Conservation (phyloP, 2,329 filamentous ascomycete genomes). For the Byssothecium circinans region DNA sequence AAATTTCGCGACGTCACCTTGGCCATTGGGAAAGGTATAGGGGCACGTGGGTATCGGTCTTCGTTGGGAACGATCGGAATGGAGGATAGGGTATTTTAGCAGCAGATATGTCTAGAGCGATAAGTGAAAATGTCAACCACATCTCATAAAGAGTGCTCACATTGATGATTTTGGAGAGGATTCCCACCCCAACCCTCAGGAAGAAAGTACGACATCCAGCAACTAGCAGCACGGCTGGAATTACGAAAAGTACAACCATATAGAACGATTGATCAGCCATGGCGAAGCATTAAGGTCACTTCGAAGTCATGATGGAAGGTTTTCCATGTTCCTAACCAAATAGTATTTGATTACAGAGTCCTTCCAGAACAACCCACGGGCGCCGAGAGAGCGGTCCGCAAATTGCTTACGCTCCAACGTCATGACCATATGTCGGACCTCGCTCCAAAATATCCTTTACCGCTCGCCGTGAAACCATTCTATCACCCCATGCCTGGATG, state of each 20-base stretch:
- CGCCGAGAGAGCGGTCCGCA: too few relatives aligned
- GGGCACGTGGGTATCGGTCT: not conserved
- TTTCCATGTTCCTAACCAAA: too few relatives aligned
- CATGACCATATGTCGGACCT: slow-evolving; percentile 18
- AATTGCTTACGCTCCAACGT: not conserved
- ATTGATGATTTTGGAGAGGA: slow-evolving; percentile 1
- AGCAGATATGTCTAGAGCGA: not conserved
- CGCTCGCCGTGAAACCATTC: slow-evolving; percentile 27
- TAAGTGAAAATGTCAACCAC: not conserved
- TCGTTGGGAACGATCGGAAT: not conserved
- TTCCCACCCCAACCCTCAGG: not conserved
- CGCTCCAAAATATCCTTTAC: slow-evolving; percentile 18
- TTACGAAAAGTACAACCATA: not conserved
- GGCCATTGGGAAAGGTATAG: slow-evolving; percentile 17
- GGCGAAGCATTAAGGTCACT: too few relatives aligned
- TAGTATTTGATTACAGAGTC: too few relatives aligned
- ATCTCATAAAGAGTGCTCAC: not conserved
- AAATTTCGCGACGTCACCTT: slow-evolving; percentile 46
- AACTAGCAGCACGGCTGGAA: not conserved
- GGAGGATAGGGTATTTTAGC: not conserved
- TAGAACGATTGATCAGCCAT: too few relatives aligned
- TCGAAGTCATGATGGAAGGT: too few relatives aligned
- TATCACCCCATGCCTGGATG: slow-evolving; percentile 31
- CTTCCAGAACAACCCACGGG: too few relatives aligned
- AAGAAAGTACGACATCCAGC: not conserved